Evolutionary conservation across 2,329 filamentous ascomycete genomes (phyloP).

Genomic region (Botryotinia globosa): DNA sequence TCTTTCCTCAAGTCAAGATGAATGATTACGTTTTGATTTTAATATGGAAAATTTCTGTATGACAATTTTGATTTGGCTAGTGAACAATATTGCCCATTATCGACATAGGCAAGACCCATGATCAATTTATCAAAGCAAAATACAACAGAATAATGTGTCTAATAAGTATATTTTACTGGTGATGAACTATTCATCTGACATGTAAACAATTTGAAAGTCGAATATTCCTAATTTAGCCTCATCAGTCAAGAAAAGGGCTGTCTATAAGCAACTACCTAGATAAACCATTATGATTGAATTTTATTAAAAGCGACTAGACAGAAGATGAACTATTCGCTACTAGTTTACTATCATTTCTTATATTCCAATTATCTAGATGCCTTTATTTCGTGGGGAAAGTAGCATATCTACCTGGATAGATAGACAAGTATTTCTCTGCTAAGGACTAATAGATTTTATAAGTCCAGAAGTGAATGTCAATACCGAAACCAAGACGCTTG

Average conservation of each 20-base stretch:
- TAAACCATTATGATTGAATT: neutral
- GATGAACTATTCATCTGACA: neutral
- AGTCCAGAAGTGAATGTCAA: neutral
- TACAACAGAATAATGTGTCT: neutral
- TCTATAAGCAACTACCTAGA: neutral
- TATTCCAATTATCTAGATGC: neutral
- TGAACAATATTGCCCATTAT: neutral
- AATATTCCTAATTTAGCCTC: neutral
- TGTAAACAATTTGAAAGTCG: neutral
- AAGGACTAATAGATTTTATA: neutral
- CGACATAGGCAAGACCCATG: neutral
- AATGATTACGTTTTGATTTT: neutral
- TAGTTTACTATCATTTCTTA: neutral
- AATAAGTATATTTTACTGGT: too few relatives aligned
- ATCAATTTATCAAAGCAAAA: neutral
- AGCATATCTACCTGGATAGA: neutral
- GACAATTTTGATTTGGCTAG: neutral
- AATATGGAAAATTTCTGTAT: neutral
- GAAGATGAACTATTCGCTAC: too few relatives aligned
- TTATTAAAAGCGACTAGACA: neutral
- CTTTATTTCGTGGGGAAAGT: neutral
- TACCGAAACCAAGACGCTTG: neutral
- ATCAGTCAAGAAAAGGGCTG: neutral
- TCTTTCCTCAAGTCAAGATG: too few relatives aligned
- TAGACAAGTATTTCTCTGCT: neutral